These are phyloP conservation scores for Ricinus communis DNA, from an alignment of 345 rosid species.

Conservation along the genomic window DNA sequence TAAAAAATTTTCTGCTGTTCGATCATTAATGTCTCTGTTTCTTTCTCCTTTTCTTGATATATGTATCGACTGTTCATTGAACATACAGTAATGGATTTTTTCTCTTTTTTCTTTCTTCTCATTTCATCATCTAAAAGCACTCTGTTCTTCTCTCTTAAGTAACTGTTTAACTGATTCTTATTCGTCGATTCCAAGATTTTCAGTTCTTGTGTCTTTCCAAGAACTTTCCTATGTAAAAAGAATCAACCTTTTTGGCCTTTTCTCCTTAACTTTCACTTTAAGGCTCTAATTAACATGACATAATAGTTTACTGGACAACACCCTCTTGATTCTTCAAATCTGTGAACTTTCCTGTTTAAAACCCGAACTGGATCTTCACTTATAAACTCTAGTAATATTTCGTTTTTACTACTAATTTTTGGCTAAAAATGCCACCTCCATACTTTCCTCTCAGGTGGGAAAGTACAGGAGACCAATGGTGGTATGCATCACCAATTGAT, in stretches of 20 bases:
- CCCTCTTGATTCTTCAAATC: slow-evolving; percentile 7
- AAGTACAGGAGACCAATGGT: slow-evolving; percentile 99
- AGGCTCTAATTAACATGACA: background rate
- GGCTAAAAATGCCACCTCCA: slow-evolving; percentile 56
- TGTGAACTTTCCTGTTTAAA: slow-evolving; percentile 3
- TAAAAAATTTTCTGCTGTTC: background rate
- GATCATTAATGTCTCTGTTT: background rate
- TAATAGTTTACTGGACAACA: background rate
- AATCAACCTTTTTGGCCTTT: background rate
- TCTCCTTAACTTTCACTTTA: background rate
- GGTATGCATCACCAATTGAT: slow-evolving; percentile 96
- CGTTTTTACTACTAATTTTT: background rate
- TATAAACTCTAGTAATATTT: background rate
- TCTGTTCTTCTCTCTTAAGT: no score
- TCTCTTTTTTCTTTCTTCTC: no score
- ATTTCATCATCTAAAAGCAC: no score
- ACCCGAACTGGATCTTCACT: slow-evolving; percentile 13
- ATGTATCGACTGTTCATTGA: background rate
- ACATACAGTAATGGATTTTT: background rate
- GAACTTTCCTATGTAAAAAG: slow-evolving; percentile 2
- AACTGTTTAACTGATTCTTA: background rate
- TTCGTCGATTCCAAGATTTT: slow-evolving; percentile 18
- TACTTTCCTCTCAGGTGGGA: slow-evolving; percentile 97
- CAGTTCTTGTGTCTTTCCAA: slow-evolving; percentile 6
- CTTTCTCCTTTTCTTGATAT: slow-evolving; percentile 11